Evolutionary conservation across 73 alveolate species (phyloP).

Genomic region (Paramecium octaurelia): DNA sequence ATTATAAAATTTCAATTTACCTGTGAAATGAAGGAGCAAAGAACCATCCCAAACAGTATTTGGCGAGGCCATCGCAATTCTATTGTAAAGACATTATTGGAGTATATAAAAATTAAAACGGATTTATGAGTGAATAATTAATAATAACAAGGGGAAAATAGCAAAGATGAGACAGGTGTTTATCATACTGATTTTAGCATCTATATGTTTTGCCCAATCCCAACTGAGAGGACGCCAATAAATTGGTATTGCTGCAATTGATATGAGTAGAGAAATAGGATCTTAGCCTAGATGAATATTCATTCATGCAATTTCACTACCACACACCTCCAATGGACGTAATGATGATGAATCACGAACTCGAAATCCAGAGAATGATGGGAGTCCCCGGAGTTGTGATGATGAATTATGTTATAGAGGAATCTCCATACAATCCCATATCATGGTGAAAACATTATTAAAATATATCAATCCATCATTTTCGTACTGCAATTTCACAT

Average conservation of each 20-base stretch:
- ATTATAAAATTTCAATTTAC: background rate
- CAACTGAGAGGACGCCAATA: background rate
- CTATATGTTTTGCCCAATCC: background rate
- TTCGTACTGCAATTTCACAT: background rate
- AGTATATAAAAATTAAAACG: background rate
- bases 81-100: background rate
- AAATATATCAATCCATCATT: background rate
- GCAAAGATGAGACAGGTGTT: background rate
- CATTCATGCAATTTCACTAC: background rate
- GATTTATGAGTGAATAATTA: background rate
- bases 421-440: background rate
- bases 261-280: background rate
- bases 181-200: background rate
- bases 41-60: background rate
- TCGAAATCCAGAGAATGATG: background rate
- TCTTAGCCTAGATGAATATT: background rate
- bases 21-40: background rate
- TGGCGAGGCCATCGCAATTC: background rate
- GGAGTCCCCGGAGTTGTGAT: background rate
- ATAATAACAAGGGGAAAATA: background rate
- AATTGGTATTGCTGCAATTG: background rate
- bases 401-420: background rate
- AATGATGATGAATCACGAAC: background rate
- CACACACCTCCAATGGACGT: background rate
- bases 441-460: background rate